A percentile compares a stretch with the other conserved stretches of the same genome.
These are phyloP conservation scores for Mantamonas sphyraenae DNA, from an alignment of 78 protist species.

Conservation along the genomic window DNA sequence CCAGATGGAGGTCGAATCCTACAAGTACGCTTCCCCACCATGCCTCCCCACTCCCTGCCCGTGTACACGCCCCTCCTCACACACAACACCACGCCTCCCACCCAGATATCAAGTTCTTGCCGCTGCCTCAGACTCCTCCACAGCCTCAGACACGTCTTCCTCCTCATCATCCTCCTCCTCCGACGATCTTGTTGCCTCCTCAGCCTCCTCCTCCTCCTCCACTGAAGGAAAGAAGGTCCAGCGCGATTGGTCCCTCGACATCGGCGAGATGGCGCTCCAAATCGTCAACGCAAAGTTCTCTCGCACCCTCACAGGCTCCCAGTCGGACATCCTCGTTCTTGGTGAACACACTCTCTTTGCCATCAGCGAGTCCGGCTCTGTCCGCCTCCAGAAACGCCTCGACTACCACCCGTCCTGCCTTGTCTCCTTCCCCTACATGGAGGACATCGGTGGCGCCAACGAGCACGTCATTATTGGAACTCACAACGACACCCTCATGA, in stretches of 20 bases:
- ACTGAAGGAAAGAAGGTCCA: not conserved
- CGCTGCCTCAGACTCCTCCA: not conserved
- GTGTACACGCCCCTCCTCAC: not conserved
- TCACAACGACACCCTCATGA: not conserved
- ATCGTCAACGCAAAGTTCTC: not conserved
- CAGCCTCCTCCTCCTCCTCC: no score
- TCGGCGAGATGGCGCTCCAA: slow-evolving; percentile 22
- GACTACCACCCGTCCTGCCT: not conserved
- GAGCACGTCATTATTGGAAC: not conserved
- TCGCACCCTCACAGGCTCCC: not conserved
- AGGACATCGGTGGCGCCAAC: not conserved
- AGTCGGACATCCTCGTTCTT: slow-evolving; percentile 14
- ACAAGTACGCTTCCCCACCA: slow-evolving; percentile 1
- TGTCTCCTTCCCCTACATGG: not conserved
- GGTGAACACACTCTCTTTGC: slow-evolving; percentile 9
- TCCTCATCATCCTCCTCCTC: no score
- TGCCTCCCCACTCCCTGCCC: not conserved
- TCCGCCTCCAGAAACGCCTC: slow-evolving; percentile 18
- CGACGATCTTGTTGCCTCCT: no score
- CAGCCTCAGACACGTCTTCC: no score
- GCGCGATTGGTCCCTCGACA: slow-evolving; percentile 8
- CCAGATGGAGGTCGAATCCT: slow-evolving; percentile 19
- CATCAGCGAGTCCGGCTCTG: slow-evolving; percentile 7
- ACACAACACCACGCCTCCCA: no score
- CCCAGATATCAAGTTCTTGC: not conserved